These are phyloP conservation scores for Picochlorum costavermella DNA, from an alignment of 139 green algal genomes.

Conservation along the genomic window DNA sequence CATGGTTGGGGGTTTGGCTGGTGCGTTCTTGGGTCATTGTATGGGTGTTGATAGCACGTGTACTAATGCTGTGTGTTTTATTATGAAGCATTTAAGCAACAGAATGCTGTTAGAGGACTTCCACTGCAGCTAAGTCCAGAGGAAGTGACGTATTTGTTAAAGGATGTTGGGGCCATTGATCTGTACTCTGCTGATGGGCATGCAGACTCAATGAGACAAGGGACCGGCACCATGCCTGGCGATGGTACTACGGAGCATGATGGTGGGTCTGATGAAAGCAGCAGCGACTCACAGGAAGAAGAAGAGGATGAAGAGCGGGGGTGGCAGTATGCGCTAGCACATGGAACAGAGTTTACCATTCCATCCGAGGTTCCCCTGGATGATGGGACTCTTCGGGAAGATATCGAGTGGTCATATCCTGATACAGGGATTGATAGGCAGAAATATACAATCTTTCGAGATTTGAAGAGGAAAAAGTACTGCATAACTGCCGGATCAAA, in stretches of 20 bases:
- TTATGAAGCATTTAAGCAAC: constrained; percentile 44
- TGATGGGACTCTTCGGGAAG: not conserved
- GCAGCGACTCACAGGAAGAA: constrained; percentile 7
- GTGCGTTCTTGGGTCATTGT: not conserved
- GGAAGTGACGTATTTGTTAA: constrained; percentile 34
- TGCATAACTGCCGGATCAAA: constrained; percentile 59
- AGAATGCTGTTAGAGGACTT: constrained; percentile 43
- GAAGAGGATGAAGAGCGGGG: not conserved
- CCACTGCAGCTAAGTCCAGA: constrained; percentile 37
- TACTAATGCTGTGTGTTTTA: no score
- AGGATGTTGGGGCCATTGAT: constrained; percentile 16
- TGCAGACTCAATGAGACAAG: not conserved
- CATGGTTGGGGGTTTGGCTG: constrained; percentile 40
- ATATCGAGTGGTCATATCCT: constrained; percentile 32
- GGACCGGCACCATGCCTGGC: not conserved
- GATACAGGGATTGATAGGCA: constrained; percentile 20
- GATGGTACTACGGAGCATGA: not conserved
- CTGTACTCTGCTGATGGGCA: not conserved
- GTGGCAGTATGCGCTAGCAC: constrained; percentile 9
- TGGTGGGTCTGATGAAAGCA: not conserved
- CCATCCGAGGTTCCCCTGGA: not conserved
- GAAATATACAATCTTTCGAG: constrained; percentile 23
- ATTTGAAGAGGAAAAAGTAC: constrained; percentile 27
- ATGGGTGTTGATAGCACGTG: no score
- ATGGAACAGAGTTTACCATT: constrained; percentile 9